Base-by-base conservation (phyloP, 179 eudicot species). In the Beta lomatogona region DNA sequence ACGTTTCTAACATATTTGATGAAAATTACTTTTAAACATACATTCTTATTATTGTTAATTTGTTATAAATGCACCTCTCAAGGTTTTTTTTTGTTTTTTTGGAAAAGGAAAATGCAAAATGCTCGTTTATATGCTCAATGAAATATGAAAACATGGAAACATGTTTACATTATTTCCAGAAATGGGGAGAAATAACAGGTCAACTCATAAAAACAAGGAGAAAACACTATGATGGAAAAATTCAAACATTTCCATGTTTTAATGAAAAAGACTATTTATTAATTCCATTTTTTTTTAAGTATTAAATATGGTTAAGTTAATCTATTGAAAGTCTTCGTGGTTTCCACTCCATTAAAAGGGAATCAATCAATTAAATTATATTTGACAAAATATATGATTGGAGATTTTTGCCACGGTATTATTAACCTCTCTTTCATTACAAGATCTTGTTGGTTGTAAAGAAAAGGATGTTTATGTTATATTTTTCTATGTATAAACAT, bases 81-180 rank as follows among this genome's bases (percentile, higher is more conserved):
- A 36, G 0, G 3, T 36, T 36, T 36, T 36, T 2, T 36, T 36
- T 36, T 31, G 1, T 36, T 2, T 36, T 36, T 36, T 36, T 36
- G 41, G 3, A 36, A 36, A 36, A 36, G 41, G 2, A 36, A 36
- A 36, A 36, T 36, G 41, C 41, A 36, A 36, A 36, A 79, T 73
- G 73, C 59, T 84, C 53, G 76, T 16, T 57, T 76, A 76, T 57
- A 71, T 75, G 74, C 76, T 81, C 73, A 81, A 78, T 66, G 36
- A 81, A 84, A 84, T 83, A 84, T 77, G 84, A 74, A 84, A 85
- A 85, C 87, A 85, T 82, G 87, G 83, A 81, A 81, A 58, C 83
- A 76, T 76, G 70, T 81, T 82, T 82, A 50, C 44, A n/a, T 41
- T 14, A 54, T 41, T 61, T 36, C 54, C 45, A 75, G 4, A 46